These are phyloP conservation scores for Orbilia blumenaviensis DNA, from an alignment of 2,329 filamentous ascomycete species.

Conservation along the genomic window DNA sequence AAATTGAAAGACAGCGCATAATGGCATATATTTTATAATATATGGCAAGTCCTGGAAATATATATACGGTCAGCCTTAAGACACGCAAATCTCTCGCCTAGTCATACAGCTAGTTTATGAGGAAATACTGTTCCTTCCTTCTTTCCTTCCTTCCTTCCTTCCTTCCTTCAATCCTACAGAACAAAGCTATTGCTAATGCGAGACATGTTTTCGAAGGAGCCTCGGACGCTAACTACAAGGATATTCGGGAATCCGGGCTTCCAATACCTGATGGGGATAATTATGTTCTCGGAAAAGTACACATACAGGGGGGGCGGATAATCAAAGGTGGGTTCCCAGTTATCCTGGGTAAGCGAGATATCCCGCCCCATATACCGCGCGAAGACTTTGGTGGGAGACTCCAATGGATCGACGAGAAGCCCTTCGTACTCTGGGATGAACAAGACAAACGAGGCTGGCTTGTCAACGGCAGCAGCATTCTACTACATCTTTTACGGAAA, in stretches of 20 bases:
- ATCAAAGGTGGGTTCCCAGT: constrained; percentile 15
- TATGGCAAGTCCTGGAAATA: too few species aligned
- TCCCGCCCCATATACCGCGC: constrained; percentile 9
- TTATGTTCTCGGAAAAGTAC: neutral
- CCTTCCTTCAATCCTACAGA: neutral
- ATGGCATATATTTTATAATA: neutral
- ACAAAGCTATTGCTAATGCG: neutral
- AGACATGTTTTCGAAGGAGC: constrained; percentile 5
- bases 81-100: too few species aligned
- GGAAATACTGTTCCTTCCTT: too few species aligned
- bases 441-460: constrained; percentile 59
- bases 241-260: constrained; percentile 1
- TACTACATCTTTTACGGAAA: constrained; percentile 56
- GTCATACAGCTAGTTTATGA: too few species aligned
- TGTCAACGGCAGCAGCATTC: constrained; percentile 57
- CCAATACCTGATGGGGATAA: neutral
- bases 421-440: constrained; percentile 58
- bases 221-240: neutral
- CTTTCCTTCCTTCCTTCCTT: too few species aligned
- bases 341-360: constrained; percentile 15
- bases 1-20: neutral
- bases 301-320: constrained; percentile 4
- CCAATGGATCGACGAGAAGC: constrained; percentile 54
- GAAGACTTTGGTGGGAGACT: constrained; percentile 8
- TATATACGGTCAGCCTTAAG: too few species aligned